These are phyloP conservation scores for Erucastrum elatum DNA, from an alignment of 345 rosid species.

Conservation along the genomic window DNA sequence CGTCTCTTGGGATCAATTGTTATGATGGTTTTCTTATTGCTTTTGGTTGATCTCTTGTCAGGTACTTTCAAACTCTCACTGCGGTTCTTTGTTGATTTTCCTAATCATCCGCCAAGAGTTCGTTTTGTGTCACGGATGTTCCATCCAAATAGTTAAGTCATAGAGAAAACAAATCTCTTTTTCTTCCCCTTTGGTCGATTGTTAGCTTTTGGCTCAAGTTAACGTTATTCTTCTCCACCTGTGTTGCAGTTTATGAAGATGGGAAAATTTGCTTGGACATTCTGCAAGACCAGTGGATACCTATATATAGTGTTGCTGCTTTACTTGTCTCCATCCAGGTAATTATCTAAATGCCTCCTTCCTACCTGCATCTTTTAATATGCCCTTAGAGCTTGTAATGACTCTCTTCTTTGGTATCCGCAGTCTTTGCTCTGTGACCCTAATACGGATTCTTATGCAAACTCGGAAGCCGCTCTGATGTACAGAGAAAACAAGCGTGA, in stretches of 20 bases:
- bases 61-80: constrained; percentile 54
- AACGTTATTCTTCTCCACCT: neutral
- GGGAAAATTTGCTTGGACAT: constrained; percentile 95
- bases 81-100: constrained; percentile 52
- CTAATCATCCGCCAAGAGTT: constrained; percentile 63
- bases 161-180: neutral
- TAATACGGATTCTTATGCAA: constrained; percentile 79
- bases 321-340: constrained; percentile 97
- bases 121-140: constrained; percentile 64
- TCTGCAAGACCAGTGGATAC: constrained; percentile 96
- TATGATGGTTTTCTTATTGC: neutral
- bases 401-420: neutral
- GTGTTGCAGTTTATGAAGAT: constrained; percentile 82
- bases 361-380: neutral
- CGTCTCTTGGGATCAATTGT: neutral
- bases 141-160: constrained; percentile 30
- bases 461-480: constrained; percentile 82
- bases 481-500: constrained; percentile 76
- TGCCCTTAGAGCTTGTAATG: neutral
- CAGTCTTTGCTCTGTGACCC: constrained; percentile 86
- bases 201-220: neutral
- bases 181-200: neutral
- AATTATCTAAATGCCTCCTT: neutral
- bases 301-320: constrained; percentile 94
- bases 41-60: constrained; percentile 25